A percentile compares a stretch with the other conserved stretches of the same genome.
These are phyloP conservation scores for Gamsiella multidivaricata DNA, from an alignment of 192 early-diverging fungal genomes.

Conservation along the genomic window DNA sequence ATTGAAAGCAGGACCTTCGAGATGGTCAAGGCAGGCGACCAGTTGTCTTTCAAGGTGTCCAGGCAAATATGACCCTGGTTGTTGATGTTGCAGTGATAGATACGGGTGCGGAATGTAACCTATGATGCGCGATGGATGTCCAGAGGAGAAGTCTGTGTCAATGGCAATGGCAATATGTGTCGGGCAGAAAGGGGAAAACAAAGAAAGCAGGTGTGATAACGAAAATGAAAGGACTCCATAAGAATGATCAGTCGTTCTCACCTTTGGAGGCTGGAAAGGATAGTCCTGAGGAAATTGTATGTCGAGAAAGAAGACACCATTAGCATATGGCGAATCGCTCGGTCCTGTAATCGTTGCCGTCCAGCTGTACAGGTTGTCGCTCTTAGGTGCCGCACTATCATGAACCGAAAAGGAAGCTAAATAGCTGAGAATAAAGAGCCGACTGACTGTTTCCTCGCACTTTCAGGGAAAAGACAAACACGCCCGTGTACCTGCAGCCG, in stretches of 20 bases:
- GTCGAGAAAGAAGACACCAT: constrained; percentile 94
- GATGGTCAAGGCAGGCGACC: constrained; percentile 95
- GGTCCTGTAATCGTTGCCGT: constrained; percentile 94
- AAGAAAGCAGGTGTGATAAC: no score
- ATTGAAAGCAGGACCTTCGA: constrained; percentile 96
- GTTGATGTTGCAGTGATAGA: constrained; percentile 99
- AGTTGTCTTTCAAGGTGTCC: constrained; percentile 97
- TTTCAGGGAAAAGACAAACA: no score
- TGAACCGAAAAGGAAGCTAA: no score
- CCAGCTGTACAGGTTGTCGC: constrained; percentile 97
- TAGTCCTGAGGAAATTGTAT: constrained; percentile 94
- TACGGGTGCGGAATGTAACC: constrained; percentile 91
- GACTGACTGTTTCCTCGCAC: no score
- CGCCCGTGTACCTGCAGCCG: constrained; percentile 78
- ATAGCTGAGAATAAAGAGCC: no score
- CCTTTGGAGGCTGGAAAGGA: constrained; percentile 96
- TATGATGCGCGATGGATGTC: no score
- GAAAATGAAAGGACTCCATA: no score
- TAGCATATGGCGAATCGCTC: constrained; percentile 86
- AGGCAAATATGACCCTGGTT: constrained; percentile 91
- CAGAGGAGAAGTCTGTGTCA: no score
- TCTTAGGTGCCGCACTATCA: constrained; percentile 96
- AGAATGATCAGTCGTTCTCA: no score
- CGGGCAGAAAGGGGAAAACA: no score
- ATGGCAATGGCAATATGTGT: background rate